Conservation (phyloP, 2,329 filamentous ascomycete species). For the Hymenotorrendiella dingleyae region DNA sequence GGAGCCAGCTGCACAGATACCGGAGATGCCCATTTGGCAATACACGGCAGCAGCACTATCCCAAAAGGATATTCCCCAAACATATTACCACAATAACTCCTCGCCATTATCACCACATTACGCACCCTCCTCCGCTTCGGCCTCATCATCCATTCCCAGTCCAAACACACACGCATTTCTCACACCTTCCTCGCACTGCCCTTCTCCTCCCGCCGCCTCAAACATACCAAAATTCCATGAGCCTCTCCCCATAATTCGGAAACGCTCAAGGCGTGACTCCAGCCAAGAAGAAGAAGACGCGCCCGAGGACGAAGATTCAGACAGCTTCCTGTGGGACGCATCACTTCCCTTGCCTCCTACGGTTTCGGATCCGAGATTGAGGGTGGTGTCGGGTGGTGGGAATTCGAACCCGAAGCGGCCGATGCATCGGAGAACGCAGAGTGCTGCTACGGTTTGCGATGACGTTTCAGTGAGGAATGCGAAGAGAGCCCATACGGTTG, state of each 20-base stretch:
- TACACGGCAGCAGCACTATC: conserved; percentile 7
- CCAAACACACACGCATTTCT: background rate
- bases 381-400: too few species aligned
- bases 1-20: background rate
- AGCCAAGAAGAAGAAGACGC: conserved; percentile 3
- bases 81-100: background rate
- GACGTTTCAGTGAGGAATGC: conserved; percentile 12
- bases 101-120: background rate
- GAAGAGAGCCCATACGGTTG: conserved; percentile 20
- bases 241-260: background rate
- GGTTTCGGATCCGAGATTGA: background rate
- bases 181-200: too few species aligned
- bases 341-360: background rate
- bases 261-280: background rate
- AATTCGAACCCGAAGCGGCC: too few species aligned
- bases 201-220: background rate
- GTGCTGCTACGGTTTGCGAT: conserved; percentile 3
- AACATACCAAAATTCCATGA: background rate
- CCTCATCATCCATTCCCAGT: conserved; percentile 4
- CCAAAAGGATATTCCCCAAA: background rate
- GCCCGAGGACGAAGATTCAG: conserved; percentile 10
- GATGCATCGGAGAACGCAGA: conserved; percentile 5
- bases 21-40: conserved; percentile 12
- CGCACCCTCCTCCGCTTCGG: background rate
- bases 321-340: conserved; percentile 5